Conservation (phyloP, 164 flowering plant genomes). For the Aristolochia contorta region DNA sequence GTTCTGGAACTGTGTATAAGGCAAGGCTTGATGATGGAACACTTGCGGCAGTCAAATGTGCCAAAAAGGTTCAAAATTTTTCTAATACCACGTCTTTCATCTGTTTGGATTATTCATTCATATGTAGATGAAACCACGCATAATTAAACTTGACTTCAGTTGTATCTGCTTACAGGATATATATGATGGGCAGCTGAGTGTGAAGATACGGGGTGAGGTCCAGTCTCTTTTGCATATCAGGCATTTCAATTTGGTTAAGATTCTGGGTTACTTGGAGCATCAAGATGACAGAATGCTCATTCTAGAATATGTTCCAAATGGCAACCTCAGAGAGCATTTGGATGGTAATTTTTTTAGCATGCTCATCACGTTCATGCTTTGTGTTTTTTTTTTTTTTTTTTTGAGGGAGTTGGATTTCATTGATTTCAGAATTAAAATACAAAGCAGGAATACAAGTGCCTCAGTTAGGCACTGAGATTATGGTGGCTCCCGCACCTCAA, state of each 20-base stretch:
- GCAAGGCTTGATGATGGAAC: conserved; percentile 69
- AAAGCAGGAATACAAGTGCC: no score
- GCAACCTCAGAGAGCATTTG: conserved; percentile 89
- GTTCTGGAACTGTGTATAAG: conserved; percentile 84
- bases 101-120: neutral
- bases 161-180: conserved; percentile 35
- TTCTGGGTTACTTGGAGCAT: conserved; percentile 62
- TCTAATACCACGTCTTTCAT: neutral
- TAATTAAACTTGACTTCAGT: neutral
- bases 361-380: neutral
- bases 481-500: no score
- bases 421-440: no score
- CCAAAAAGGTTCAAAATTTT: conserved; percentile 66
- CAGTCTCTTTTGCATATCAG: conserved; percentile 54
- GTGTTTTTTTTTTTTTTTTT: no score
- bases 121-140: neutral
- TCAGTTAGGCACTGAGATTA: no score
- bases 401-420: no score
- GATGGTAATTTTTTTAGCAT: conserved; percentile 40
- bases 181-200: conserved; percentile 54
- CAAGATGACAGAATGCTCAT: conserved; percentile 71
- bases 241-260: conserved; percentile 79
- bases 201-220: conserved; percentile 72
- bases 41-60: conserved; percentile 76
- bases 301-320: conserved; percentile 85